phyloP scores from a whole-genome alignment of 2,329 filamentous ascomycete species.

The Fusarium caatingaense region DNA sequence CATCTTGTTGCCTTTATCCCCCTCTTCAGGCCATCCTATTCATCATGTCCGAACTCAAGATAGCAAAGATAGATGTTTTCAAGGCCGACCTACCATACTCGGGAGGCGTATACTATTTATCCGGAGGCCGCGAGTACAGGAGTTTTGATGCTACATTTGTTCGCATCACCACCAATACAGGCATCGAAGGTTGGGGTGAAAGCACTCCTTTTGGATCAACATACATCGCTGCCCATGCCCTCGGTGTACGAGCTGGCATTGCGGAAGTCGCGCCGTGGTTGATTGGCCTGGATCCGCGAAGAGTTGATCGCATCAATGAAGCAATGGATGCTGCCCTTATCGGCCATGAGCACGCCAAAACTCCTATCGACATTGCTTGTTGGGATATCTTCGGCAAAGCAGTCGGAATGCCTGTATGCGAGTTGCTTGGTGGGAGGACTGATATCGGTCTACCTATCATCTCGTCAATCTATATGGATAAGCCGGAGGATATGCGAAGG shows the following conservation, averaged over 20 bases:
- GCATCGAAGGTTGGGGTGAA: conserved; percentile 39
- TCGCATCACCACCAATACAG: conserved; percentile 35
- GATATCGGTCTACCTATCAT: conserved; percentile 28
- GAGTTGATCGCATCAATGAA: conserved; percentile 21
- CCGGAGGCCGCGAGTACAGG: conserved; percentile 23
- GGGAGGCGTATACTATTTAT: neutral
- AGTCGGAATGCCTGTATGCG: conserved; percentile 34
- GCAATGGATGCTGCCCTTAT: conserved; percentile 27
- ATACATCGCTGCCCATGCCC: conserved; percentile 34
- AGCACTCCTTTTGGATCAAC: conserved; percentile 38
- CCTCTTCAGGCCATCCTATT: neutral
- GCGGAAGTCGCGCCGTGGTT: conserved; percentile 5
- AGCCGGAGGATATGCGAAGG: conserved; percentile 19
- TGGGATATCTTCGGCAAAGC: conserved; percentile 30
- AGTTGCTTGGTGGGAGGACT: conserved; percentile 36
- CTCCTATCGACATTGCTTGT: conserved; percentile 34
- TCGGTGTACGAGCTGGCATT: neutral
- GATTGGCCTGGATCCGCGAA: conserved; percentile 26
- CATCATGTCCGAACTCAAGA: neutral
- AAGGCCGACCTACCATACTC: neutral
- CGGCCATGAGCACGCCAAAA: conserved; percentile 25
- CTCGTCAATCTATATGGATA: conserved; percentile 33
- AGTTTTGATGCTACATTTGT: conserved; percentile 38
- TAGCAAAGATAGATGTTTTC: neutral
- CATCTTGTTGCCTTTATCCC: neutral